phyloP scores from a whole-genome alignment of 345 rosid genomes.

The Barbarea vulgaris region DNA sequence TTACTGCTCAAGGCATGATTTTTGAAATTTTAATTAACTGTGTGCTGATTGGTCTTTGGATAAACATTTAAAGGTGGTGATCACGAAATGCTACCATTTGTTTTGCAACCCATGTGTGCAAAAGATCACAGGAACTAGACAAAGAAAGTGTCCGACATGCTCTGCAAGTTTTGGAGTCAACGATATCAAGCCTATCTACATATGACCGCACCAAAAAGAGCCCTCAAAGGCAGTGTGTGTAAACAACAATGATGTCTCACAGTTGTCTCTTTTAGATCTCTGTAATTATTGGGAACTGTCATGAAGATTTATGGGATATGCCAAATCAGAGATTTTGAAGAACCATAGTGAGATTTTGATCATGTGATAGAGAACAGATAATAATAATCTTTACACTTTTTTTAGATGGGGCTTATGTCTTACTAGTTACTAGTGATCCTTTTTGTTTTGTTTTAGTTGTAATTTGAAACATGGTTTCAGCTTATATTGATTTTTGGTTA shows the following conservation, averaged over 20 bases:
- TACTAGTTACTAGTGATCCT: not conserved
- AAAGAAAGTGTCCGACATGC: constrained; percentile 87
- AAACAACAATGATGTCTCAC: not conserved
- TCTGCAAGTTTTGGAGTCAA: constrained; percentile 81
- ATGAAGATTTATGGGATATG: constrained; percentile 5
- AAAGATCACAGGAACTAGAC: constrained; percentile 70
- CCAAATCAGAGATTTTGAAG: constrained; percentile 1
- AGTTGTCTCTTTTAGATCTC: not conserved
- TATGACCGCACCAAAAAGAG: constrained; percentile 44
- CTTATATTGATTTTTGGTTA: not conserved
- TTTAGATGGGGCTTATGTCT: not conserved
- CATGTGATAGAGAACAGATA: not conserved
- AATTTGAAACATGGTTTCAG: not conserved
- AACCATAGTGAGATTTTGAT: constrained; percentile 14
- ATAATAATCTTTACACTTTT: not conserved
- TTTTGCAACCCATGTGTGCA: constrained; percentile 90
- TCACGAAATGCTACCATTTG: constrained; percentile 93
- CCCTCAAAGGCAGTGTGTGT: not conserved
- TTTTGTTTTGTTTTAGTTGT: not conserved
- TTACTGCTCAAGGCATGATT: not conserved
- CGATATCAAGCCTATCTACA: constrained; percentile 94
- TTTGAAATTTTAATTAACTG: not conserved
- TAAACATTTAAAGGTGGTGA: constrained; percentile 72
- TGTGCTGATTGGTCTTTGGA: constrained; percentile 10
- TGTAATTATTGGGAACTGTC: constrained; percentile 23